Evolutionary conservation across 257 asterid genomes (phyloP).

Genomic region (Plantago ovata): DNA sequence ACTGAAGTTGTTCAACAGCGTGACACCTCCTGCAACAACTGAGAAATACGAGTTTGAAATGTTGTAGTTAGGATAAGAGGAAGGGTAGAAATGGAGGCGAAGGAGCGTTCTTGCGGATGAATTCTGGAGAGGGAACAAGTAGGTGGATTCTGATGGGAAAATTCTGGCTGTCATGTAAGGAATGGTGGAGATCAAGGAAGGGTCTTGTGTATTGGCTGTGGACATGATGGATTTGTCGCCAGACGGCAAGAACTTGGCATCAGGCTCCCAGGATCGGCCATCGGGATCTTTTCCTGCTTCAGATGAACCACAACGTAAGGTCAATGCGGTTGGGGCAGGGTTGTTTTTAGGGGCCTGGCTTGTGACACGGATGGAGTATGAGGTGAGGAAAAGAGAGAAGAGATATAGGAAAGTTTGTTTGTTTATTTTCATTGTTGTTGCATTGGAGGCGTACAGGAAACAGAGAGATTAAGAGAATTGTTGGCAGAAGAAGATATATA

Average conservation of each 20-base stretch:
- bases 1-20: constrained; percentile 67
- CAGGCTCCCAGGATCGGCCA: constrained; percentile 67
- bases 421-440: constrained; percentile 31
- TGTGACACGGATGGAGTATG: constrained; percentile 18
- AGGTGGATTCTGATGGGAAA: constrained; percentile 53
- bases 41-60: constrained; percentile 60
- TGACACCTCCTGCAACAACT: constrained; percentile 43
- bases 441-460: constrained; percentile 62
- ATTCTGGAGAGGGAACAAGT: constrained; percentile 48
- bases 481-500: background rate
- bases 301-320: constrained; percentile 55
- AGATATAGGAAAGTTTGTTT: constrained; percentile 7
- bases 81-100: constrained; percentile 80
- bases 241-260: constrained; percentile 34
- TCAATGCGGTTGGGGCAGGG: constrained; percentile 20
- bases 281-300: constrained; percentile 44
- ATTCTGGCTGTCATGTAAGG: constrained; percentile 79
- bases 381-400: constrained; percentile 19
- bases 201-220: constrained; percentile 56
- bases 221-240: constrained; percentile 35
- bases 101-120: constrained; percentile 45
- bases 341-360: background rate
- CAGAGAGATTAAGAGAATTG: background rate
- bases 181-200: constrained; percentile 50
- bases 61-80: constrained; percentile 58